Conservation (phyloP, 352 stramenopile species). For the Globisporangium acanthophoron region DNA sequence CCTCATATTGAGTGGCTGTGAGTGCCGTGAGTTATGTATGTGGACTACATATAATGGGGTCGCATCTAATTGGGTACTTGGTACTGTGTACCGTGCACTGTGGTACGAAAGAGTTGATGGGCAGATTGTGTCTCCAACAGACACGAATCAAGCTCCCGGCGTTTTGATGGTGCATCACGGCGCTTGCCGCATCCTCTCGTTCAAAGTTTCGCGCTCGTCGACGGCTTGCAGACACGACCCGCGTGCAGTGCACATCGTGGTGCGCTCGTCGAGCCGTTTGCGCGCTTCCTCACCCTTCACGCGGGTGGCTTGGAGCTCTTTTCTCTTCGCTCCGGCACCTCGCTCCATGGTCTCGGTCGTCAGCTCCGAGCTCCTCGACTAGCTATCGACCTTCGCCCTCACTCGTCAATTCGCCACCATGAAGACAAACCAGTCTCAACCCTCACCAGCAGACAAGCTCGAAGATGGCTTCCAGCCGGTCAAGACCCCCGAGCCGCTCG, state of each 20-base stretch:
- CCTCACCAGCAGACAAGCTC: not conserved
- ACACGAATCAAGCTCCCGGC: not conserved
- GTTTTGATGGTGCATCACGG: not conserved
- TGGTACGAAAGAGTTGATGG: no score
- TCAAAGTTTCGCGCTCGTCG: not conserved
- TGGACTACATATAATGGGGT: no score
- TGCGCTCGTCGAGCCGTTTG: not conserved
- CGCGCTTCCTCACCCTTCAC: not conserved
- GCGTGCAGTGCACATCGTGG: not conserved
- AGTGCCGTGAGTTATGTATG: no score
- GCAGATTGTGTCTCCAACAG: no score
- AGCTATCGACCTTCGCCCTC: no score
- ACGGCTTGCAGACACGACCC: not conserved
- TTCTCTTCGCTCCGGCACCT: not conserved
- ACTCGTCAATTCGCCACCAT: not conserved
- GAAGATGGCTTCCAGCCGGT: conserved; percentile 5
- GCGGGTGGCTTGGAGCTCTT: not conserved
- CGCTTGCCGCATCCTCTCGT: not conserved
- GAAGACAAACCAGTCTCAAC: not conserved
- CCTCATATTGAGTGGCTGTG: no score
- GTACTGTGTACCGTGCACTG: no score
- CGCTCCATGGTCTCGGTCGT: no score
- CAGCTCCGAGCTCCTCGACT: no score
- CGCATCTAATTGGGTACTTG: no score
- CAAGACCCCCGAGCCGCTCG: conserved; percentile 5